Base-by-base conservation (phyloP, 1,139 yeast genomes). In the Lipomyces yarrowii region DNA sequence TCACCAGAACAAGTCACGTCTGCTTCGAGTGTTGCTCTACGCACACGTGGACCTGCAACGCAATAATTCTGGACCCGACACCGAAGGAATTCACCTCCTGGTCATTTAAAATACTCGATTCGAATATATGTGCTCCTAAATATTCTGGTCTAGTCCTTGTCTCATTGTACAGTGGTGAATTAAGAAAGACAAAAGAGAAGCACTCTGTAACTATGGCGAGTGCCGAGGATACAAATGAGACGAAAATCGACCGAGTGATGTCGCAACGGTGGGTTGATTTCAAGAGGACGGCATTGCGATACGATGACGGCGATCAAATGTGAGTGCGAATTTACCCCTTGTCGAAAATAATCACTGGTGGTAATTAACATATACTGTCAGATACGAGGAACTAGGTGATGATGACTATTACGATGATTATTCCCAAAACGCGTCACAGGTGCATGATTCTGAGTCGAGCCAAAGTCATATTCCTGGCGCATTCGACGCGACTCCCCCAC, bases 301-400 rank as follows among this genome's bases (percentile, higher is more conserved):
- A 42, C 48, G 48, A 42, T 5, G 48, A 42, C 21, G 48, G 48
- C 11, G 48, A 42, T 15, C 21, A 42, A 42, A 42, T 42, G 48
- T 42, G 48, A 42, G 48, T 42, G 21, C 18, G 48, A 42, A 18
- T 42, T 26, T 26, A 26, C 21, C 48, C n/a, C 13, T n/a, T 42
- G 48, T 21, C 21, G 18, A 2, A 8, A 11, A 8, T 11, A 10
- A 23, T 42, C 48, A 21, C 18, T 21, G n/a, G 21, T 42, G 30
- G 30, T 26, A 26, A 42, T 42, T 42, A 18, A 42, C 48, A n/a
- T 15, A 8, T 42, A 7, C 18, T 18, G 23, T n/a, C 23, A 61
- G 67, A 58, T 64, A 59, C 56, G 67, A 61, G 23, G 62, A 59
- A 46, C 55, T 58, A 13, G 62, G 56, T n/a, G 61, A 57, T 4